These are phyloP conservation scores for Heterobasidion occidentale DNA, from an alignment of 1,284 basidiomycete species.

Conservation along the genomic window DNA sequence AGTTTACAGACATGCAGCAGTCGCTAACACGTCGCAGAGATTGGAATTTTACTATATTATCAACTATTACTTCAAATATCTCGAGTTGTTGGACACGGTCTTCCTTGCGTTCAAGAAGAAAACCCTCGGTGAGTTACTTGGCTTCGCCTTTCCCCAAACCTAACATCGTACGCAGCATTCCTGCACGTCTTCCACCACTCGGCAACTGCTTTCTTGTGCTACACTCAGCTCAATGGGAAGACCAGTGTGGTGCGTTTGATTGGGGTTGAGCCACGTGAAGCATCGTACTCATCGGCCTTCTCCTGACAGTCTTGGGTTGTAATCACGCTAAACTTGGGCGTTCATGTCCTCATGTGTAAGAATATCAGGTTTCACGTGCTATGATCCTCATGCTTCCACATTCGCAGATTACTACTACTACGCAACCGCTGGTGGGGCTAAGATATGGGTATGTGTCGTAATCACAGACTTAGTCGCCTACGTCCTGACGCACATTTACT, in stretches of 20 bases:
- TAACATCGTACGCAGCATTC: constrained; percentile 54
- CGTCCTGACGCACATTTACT: neutral
- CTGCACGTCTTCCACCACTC: constrained; percentile 99
- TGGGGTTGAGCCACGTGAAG: neutral
- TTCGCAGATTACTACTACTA: constrained; percentile 91
- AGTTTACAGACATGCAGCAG: neutral
- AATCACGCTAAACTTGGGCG: constrained; percentile 86
- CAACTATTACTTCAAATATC: constrained; percentile 96
- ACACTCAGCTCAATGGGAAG: constrained; percentile 87
- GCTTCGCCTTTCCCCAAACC: neutral
- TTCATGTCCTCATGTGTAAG: constrained; percentile 98
- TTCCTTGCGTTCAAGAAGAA: constrained; percentile 99
- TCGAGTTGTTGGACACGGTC: constrained; percentile 92
- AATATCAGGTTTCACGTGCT: constrained; percentile 8
- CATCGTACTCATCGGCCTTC: constrained; percentile 5
- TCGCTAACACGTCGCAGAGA: constrained; percentile 35
- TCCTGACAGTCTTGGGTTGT: constrained; percentile 85
- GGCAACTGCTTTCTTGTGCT: constrained; percentile 95
- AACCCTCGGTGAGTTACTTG: constrained; percentile 64
- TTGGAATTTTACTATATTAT: constrained; percentile 94
- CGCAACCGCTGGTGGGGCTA: constrained; percentile 91
- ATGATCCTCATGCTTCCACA: neutral
- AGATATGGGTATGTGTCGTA: constrained; percentile 75
- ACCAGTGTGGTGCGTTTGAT: constrained; percentile 70
- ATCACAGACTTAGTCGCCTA: neutral